Conservation (phyloP, 768 basidiomycete genomes). For the Pholiota microspora region DNA sequence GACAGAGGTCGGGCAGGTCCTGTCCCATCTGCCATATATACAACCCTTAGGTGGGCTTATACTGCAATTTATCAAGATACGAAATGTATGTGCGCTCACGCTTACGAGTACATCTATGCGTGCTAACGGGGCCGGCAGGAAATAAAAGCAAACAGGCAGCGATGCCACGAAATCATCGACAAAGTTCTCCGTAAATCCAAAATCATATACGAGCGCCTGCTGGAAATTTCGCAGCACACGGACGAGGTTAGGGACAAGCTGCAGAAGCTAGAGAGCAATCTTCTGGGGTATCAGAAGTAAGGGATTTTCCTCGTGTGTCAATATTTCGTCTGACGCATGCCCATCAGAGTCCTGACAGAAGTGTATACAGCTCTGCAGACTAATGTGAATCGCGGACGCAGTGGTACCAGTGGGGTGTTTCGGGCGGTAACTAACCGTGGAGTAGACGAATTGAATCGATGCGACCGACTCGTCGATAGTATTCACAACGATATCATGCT, state of each 20-base stretch:
- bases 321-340: not conserved
- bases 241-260: not conserved
- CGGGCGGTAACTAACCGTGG: not conserved
- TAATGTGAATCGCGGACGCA: not conserved
- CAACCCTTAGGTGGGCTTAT: not conserved
- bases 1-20: not conserved
- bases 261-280: not conserved
- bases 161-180: slow-evolving; percentile 5
- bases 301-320: not conserved
- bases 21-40: slow-evolving; percentile 3
- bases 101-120: not conserved
- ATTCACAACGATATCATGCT: not conserved
- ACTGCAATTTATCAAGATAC: not conserved
- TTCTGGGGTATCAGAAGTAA: not conserved
- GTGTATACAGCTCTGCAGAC: not conserved
- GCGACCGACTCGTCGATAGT: slow-evolving; percentile 3
- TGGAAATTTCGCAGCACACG: not conserved
- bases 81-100: not conserved
- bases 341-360: not conserved
- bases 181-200: slow-evolving; percentile 3
- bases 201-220: not conserved
- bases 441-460: not conserved
- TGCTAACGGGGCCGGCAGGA: not conserved
- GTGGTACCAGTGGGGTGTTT: not conserved
- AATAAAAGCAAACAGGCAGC: not conserved